These are phyloP conservation scores for Vigna mungo DNA, from an alignment of 306 rosid species.

Conservation along the genomic window DNA sequence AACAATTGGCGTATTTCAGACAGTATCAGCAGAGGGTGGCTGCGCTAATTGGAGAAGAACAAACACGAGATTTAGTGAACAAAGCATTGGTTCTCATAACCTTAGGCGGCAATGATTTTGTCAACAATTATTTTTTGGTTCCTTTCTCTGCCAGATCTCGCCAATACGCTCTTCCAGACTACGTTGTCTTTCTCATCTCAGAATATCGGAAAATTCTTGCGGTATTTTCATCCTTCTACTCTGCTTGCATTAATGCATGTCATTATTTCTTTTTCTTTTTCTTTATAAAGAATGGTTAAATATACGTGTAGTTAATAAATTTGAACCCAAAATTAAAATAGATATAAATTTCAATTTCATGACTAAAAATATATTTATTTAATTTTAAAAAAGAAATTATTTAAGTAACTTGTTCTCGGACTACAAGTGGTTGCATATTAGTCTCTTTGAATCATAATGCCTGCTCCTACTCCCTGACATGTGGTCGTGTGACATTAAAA, in stretches of 20 bases:
- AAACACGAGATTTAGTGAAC: slow-evolving; percentile 54
- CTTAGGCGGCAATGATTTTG: slow-evolving; percentile 83
- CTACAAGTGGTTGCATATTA: too few relatives aligned
- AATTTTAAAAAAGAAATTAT: too few relatives aligned
- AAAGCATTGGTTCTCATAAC: slow-evolving; percentile 69
- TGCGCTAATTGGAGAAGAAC: slow-evolving; percentile 57
- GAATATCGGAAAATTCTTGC: slow-evolving; percentile 69
- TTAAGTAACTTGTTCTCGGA: too few relatives aligned
- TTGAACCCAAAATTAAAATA: too few relatives aligned
- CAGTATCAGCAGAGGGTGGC: slow-evolving; percentile 67
- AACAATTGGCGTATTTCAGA: slow-evolving; percentile 58
- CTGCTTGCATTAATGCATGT: not conserved
- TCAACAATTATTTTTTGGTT: slow-evolving; percentile 77
- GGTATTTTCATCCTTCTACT: slow-evolving; percentile 47
- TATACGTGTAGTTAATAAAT: too few relatives aligned
- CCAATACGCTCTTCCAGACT: slow-evolving; percentile 68
- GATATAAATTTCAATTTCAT: too few relatives aligned
- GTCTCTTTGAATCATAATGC: not conserved
- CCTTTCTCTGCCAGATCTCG: slow-evolving; percentile 86
- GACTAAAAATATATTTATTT: too few relatives aligned
- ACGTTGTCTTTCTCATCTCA: slow-evolving; percentile 66
- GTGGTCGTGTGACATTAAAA: slow-evolving; percentile 1
- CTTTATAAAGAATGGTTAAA: too few relatives aligned
- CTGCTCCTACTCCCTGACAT: not conserved
- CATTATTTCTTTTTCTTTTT: not conserved